Evolutionary conservation across 768 basidiomycete genomes (phyloP), one percentile per base, ranked within the genome.

Genomic region (Tylopilus sp.): DNA sequence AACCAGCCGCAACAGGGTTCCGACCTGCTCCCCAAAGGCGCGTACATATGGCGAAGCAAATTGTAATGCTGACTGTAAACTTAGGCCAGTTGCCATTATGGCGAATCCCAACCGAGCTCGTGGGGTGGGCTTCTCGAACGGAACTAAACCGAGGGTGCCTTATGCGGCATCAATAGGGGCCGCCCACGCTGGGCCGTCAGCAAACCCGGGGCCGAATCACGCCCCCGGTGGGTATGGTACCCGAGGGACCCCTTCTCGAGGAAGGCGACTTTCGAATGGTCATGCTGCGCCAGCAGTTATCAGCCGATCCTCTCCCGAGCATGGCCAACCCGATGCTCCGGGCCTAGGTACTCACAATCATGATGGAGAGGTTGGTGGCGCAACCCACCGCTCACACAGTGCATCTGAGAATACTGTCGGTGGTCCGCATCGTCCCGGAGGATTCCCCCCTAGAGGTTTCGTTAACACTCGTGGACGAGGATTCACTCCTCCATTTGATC

Each of bases 61-160:
- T 16, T 26, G 6, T 8, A 21, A 33, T 33, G 13, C 37, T 54
- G 21, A 54, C 42, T 55, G 37, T 16, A 17, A 19, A 51, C 19
- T 16, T 33, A 67, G 66, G 49, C 63, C 80, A 4, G 76, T 90
- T 16, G 78, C 82, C 30, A 91, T 92, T 50, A 87, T 91, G 85
- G 68, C 80, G 14, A 92, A 92, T 62, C 90, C 90, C 0, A 85
- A 86, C 55, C 69, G 74, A 34, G 74, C 71, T 11, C 75, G 73
- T 29, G 66, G 67, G 6, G 2, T 31, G 43, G 63, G 67, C 25
- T 56, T 49, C 28, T 37, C 54, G 5, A 59, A 60, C 29, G 55
- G 50, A 33, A 21, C 29, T 11, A 55, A 57, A 6, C 29, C 53
- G 17, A 50, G 43, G n/a, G 41, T 38, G 34, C 49, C 54, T 2